phyloP scores from a whole-genome alignment of 75 land plant species.

The Chamaecyparis obtusa region DNA sequence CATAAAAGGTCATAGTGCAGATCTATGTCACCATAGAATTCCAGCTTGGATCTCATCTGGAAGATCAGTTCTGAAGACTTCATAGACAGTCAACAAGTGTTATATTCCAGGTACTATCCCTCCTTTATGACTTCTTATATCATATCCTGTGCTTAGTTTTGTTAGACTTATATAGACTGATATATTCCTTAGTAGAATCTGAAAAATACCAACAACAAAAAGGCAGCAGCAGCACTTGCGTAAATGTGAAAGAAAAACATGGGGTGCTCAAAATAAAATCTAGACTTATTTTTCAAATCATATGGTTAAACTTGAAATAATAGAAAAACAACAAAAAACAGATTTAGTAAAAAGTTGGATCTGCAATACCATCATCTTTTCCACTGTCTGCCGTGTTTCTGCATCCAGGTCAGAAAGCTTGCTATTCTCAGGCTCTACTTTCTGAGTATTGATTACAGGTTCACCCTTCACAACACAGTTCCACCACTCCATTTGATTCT shows the following conservation, averaged over 20 bases:
- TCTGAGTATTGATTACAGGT: slow-evolving; percentile 86
- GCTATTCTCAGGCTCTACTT: slow-evolving; percentile 93
- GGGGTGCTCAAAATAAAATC: not conserved
- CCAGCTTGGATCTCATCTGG: too few species aligned
- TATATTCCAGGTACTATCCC: too few species aligned
- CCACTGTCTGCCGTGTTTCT: slow-evolving; percentile 85
- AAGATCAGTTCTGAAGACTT: too few species aligned
- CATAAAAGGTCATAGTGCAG: too few species aligned
- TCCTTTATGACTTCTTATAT: too few species aligned
- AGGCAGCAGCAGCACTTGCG: not conserved
- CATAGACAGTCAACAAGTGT: too few species aligned
- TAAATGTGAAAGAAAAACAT: not conserved
- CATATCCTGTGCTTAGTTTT: too few species aligned
- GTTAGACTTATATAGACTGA: too few species aligned
- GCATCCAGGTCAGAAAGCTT: slow-evolving; percentile 85
- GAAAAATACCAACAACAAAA: too few species aligned
- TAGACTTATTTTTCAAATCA: not conserved
- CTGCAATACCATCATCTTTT: slow-evolving; percentile 88
- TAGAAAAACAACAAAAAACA: not conserved
- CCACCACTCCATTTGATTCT: slow-evolving; percentile 97
- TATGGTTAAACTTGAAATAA: not conserved
- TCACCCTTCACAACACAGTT: slow-evolving; percentile 80
- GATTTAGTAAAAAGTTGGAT: not conserved
- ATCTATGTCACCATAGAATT: too few species aligned
- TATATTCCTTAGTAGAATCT: too few species aligned